phyloP scores from a whole-genome alignment of 1,139 yeast species.

The Suhomyces atakaporum region DNA sequence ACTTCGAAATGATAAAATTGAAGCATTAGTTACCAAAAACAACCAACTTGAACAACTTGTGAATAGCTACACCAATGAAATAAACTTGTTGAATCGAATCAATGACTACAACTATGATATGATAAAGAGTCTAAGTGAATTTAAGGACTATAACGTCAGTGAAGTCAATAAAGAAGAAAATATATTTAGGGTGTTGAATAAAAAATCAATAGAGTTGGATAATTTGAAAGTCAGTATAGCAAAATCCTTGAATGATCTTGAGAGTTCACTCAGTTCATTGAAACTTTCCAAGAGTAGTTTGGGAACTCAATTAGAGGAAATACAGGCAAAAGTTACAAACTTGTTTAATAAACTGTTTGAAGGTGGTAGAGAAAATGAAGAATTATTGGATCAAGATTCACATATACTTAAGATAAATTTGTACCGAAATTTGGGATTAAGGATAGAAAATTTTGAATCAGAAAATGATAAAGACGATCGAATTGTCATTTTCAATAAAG shows the following conservation, averaged over 20 bases:
- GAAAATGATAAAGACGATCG: conserved; percentile 21
- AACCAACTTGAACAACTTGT: conserved; percentile 22
- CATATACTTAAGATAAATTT: conserved; percentile 45
- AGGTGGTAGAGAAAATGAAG: conserved; percentile 18
- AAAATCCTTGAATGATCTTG: conserved; percentile 57
- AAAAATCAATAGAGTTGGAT: conserved; percentile 42
- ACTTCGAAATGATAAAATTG: conserved; percentile 27
- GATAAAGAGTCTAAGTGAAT: conserved; percentile 15
- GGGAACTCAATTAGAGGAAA: conserved; percentile 30
- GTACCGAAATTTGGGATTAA: conserved; percentile 47
- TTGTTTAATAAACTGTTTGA: conserved; percentile 21
- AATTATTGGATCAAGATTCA: conserved; percentile 32
- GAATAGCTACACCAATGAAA: conserved; percentile 24
- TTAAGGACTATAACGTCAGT: conserved; percentile 10
- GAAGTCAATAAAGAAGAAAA: conserved; percentile 19
- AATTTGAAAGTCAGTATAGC: conserved; percentile 55
- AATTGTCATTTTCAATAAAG: conserved; percentile 54
- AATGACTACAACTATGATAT: conserved; percentile 17
- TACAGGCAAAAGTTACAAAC: conserved; percentile 24
- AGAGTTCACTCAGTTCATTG: conserved; percentile 50
- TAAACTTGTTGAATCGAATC: conserved; percentile 24
- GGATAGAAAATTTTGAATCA: conserved; percentile 29
- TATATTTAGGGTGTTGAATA: conserved; percentile 29
- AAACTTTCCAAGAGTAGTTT: conserved; percentile 46
- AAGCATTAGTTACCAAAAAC: conserved; percentile 24